A percentile compares a stretch with the other conserved stretches of the same genome.
Evolutionary conservation across 176 grass and related monocot species (phyloP).

Genomic region (Avena sativa): DNA sequence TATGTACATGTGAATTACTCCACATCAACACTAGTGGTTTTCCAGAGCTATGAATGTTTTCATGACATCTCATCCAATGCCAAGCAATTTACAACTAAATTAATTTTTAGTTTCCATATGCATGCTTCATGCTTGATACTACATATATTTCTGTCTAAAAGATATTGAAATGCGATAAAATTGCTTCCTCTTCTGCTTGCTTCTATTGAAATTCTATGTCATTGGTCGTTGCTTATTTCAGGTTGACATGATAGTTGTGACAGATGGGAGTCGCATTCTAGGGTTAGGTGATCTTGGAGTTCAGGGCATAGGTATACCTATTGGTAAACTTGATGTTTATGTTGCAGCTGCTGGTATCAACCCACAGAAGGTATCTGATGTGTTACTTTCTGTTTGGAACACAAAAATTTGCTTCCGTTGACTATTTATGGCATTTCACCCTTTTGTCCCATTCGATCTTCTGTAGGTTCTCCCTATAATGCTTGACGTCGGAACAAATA

Average conservation of each 20-base stretch:
- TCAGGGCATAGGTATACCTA: constrained; percentile 98
- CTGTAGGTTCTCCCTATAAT: constrained; percentile 92
- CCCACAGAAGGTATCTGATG: constrained; percentile 76
- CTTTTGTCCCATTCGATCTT: neutral
- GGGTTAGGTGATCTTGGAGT: constrained; percentile 99
- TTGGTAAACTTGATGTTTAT: constrained; percentile 98
- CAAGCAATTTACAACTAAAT: neutral
- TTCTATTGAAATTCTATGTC: constrained; percentile 11
- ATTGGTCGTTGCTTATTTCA: constrained; percentile 42
- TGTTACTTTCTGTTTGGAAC: neutral
- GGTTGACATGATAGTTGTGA: constrained; percentile 97
- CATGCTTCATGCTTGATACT: neutral
- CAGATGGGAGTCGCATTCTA: constrained; percentile 95
- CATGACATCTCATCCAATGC: constrained; percentile 7
- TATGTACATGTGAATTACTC: neutral
- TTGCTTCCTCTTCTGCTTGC: too few species aligned
- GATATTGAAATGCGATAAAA: neutral
- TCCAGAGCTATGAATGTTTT: constrained; percentile 17
- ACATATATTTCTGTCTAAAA: too few species aligned
- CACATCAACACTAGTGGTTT: neutral
- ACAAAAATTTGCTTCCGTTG: neutral
- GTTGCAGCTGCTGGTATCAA: constrained; percentile 98
- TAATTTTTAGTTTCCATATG: constrained; percentile 12
- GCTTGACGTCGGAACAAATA: constrained; percentile 97
- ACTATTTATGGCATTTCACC: neutral